Evolutionary conservation across 1,284 basidiomycete genomes (phyloP).

Genomic region (Papiliotrema fonsecae): DNA sequence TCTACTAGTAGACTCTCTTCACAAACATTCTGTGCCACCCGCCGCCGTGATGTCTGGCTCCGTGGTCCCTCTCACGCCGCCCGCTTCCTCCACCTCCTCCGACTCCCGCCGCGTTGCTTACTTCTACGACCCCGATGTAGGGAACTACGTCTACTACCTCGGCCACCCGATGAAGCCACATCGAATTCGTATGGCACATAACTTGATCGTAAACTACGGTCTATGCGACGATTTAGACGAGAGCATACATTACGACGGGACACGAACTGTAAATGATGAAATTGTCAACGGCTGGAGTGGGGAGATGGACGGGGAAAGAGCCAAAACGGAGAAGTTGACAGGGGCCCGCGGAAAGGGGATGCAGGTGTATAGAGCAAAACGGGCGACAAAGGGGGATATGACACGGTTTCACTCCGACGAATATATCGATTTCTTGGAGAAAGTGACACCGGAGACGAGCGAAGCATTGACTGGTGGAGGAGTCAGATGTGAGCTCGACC

Average conservation of each 20-base stretch:
- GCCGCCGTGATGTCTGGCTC: background rate
- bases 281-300: slow-evolving; percentile 2
- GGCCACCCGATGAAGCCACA: slow-evolving; percentile 95
- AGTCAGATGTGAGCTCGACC: slow-evolving; percentile 62
- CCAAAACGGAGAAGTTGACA: slow-evolving; percentile 25
- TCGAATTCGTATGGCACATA: slow-evolving; percentile 86
- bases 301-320: slow-evolving; percentile 21
- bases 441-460: slow-evolving; percentile 81
- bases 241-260: slow-evolving; percentile 18
- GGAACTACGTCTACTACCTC: slow-evolving; percentile 67
- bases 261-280: slow-evolving; percentile 25
- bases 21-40: background rate
- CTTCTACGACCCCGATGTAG: slow-evolving; percentile 42
- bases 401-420: slow-evolving; percentile 96
- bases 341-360: slow-evolving; percentile 55
- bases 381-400: slow-evolving; percentile 78
- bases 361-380: slow-evolving; percentile 77
- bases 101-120: slow-evolving; percentile 27
- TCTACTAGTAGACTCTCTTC: too few species aligned
- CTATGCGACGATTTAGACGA: slow-evolving; percentile 51
- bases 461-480: slow-evolving; percentile 79
- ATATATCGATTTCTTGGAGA: slow-evolving; percentile 84
- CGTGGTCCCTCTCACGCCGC: slow-evolving; percentile 1
- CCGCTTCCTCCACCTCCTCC: slow-evolving; percentile 10
- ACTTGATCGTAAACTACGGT: slow-evolving; percentile 82